Evolutionary conservation across 768 basidiomycete genomes (phyloP).

Genomic region (Suillus ampliporus): DNA sequence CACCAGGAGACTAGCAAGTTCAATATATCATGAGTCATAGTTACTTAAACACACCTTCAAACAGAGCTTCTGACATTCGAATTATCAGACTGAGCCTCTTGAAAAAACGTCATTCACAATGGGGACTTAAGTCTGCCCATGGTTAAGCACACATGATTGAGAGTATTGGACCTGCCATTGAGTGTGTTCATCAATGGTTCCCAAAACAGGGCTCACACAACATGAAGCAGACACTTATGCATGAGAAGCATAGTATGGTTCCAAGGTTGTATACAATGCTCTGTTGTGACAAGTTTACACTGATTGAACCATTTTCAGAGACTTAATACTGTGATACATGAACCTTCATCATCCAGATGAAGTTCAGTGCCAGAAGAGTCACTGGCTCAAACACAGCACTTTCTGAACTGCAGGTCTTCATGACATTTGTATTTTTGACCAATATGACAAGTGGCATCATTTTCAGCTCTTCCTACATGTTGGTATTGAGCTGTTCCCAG

Average conservation of each 20-base stretch:
- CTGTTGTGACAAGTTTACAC: too few species aligned
- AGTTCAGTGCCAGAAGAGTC: not conserved
- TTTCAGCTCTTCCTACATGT: not conserved
- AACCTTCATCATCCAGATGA: not conserved
- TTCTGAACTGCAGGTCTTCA: not conserved
- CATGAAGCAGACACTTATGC: too few species aligned
- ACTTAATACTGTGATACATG: too few species aligned
- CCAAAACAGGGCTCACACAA: too few species aligned
- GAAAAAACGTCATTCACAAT: too few species aligned
- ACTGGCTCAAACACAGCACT: not conserved
- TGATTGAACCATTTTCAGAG: too few species aligned
- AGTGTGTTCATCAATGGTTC: too few species aligned
- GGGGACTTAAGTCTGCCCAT: not conserved
- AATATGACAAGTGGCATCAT: not conserved
- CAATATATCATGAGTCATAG: not conserved
- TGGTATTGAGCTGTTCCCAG: too few species aligned
- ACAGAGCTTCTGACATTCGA: not conserved
- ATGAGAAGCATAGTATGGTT: too few species aligned
- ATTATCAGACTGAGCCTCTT: not conserved
- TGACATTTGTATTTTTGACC: not conserved
- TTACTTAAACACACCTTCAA: not conserved
- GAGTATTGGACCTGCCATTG: too few species aligned
- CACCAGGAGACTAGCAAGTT: not conserved
- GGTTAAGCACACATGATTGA: too few species aligned
- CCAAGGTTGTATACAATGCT: too few species aligned